These are phyloP conservation scores for Simmondsia chinensis DNA, from an alignment of 148 eudicot genomes.

Conservation along the genomic window DNA sequence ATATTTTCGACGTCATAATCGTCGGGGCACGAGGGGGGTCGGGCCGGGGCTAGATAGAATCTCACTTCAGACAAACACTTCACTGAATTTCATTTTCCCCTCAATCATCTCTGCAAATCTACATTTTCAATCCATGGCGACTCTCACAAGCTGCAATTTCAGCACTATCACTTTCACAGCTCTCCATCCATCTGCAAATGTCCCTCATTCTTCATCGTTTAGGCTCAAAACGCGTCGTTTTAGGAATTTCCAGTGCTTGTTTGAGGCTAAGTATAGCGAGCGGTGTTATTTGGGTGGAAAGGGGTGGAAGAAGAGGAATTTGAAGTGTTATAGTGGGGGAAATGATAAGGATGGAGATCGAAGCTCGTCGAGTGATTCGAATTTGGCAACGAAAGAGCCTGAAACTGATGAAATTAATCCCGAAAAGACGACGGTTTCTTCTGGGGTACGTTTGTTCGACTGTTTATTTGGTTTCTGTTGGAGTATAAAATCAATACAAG, in stretches of 20 bases:
- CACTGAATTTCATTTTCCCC: too few species aligned
- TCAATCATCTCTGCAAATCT: too few species aligned
- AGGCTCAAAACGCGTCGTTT: constrained; percentile 6
- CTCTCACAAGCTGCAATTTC: constrained; percentile 30
- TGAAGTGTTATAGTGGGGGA: constrained; percentile 28
- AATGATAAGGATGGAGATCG: constrained; percentile 16
- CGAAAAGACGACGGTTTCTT: constrained; percentile 15
- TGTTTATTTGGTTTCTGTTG: too few species aligned
- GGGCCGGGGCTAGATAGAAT: too few species aligned
- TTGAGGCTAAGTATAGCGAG: constrained; percentile 1
- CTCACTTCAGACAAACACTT: too few species aligned
- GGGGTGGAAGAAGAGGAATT: constrained; percentile 10
- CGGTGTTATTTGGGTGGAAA: constrained; percentile 31
- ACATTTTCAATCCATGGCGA: too few species aligned
- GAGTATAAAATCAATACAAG: too few species aligned
- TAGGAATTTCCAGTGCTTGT: not conserved
- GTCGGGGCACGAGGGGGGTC: too few species aligned
- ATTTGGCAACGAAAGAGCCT: constrained; percentile 46
- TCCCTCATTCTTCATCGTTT: not conserved
- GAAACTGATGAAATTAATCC: constrained; percentile 15
- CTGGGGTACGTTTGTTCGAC: constrained; percentile 14
- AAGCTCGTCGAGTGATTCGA: constrained; percentile 28
- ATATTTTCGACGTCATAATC: too few species aligned
- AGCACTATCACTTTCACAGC: constrained; percentile 13
- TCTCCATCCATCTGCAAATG: constrained; percentile 10